Evolutionary conservation across 805 yeast species (phyloP).

Genomic region (Lipomyces starkeyi): DNA sequence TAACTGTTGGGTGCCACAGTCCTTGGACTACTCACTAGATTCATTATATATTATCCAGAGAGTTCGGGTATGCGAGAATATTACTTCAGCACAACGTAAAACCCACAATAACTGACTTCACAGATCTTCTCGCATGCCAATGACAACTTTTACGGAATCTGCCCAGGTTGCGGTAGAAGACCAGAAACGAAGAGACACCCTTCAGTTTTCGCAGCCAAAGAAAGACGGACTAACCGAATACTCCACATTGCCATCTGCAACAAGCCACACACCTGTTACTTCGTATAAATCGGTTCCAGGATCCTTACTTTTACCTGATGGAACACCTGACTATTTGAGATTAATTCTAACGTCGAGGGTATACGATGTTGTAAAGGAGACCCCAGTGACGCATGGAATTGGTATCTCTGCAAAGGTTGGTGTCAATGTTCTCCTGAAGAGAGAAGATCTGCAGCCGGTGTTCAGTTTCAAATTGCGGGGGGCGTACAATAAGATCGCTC

Average conservation of each 20-base stretch:
- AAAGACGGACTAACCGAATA: slow-evolving; percentile 22
- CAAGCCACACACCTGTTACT: slow-evolving; percentile 9
- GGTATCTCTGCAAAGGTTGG: slow-evolving; percentile 76
- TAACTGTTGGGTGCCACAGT: neutral
- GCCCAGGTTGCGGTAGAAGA: slow-evolving; percentile 10
- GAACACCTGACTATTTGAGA: slow-evolving; percentile 91
- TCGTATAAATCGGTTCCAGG: slow-evolving; percentile 27
- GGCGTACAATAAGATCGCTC: slow-evolving; percentile 96
- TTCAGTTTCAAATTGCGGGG: slow-evolving; percentile 97
- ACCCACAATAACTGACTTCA: neutral
- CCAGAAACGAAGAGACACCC: slow-evolving; percentile 12
- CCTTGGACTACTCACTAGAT: neutral
- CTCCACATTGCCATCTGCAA: slow-evolving; percentile 12
- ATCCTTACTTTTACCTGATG: slow-evolving; percentile 44
- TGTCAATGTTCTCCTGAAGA: slow-evolving; percentile 75
- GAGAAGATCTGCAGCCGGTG: slow-evolving; percentile 94
- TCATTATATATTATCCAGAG: neutral
- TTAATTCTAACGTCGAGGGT: slow-evolving; percentile 90
- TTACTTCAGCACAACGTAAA: neutral
- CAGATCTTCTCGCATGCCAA: neutral
- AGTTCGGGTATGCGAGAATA: neutral
- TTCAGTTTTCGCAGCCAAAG: slow-evolving; percentile 22
- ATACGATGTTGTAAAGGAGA: slow-evolving; percentile 90
- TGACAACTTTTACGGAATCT: neutral
- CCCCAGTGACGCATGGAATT: slow-evolving; percentile 80